These are phyloP conservation scores for Nemania serpens DNA, from an alignment of 2,329 filamentous ascomycete species.

Conservation along the genomic window DNA sequence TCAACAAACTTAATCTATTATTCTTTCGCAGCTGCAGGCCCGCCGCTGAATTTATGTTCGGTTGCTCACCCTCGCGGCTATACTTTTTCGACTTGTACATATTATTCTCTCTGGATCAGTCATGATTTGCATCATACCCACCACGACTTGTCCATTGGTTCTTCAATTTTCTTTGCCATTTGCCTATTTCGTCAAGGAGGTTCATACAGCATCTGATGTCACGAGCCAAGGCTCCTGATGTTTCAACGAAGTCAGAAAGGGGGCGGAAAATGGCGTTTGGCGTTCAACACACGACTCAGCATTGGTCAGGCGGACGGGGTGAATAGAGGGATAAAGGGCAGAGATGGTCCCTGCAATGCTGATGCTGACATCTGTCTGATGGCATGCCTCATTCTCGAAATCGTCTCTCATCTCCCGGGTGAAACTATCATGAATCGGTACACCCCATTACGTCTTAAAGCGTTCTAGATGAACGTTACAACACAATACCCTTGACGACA, in stretches of 20 bases:
- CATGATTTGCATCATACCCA: constrained; percentile 44
- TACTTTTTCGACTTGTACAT: constrained; percentile 40
- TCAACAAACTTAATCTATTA: constrained; percentile 37
- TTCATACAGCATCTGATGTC: constrained; percentile 39
- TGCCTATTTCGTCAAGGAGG: constrained; percentile 35
- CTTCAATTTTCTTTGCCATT: constrained; percentile 33
- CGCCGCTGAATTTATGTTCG: constrained; percentile 10
- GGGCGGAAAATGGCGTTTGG: constrained; percentile 38
- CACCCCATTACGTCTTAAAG: constrained; percentile 5
- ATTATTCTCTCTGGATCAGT: constrained; percentile 38
- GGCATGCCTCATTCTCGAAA: constrained; percentile 5
- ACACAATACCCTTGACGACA: constrained; percentile 25
- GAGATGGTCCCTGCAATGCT: constrained; percentile 1
- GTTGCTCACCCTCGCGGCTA: constrained; percentile 8
- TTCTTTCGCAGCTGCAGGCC: constrained; percentile 6
- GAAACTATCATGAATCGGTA: constrained; percentile 15
- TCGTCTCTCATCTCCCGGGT: constrained; percentile 3
- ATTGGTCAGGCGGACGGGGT: constrained; percentile 10
- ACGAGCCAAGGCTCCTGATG: constrained; percentile 35
- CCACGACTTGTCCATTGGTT: constrained; percentile 37
- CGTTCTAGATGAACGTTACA: constrained; percentile 22
- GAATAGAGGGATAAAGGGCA: constrained; percentile 4
- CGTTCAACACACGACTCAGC: constrained; percentile 24
- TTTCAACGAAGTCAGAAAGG: constrained; percentile 36
- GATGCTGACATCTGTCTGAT: constrained; percentile 12